These are phyloP conservation scores for Xylariaceae sp. DNA, from an alignment of 2,329 filamentous ascomycete genomes.

Conservation along the genomic window DNA sequence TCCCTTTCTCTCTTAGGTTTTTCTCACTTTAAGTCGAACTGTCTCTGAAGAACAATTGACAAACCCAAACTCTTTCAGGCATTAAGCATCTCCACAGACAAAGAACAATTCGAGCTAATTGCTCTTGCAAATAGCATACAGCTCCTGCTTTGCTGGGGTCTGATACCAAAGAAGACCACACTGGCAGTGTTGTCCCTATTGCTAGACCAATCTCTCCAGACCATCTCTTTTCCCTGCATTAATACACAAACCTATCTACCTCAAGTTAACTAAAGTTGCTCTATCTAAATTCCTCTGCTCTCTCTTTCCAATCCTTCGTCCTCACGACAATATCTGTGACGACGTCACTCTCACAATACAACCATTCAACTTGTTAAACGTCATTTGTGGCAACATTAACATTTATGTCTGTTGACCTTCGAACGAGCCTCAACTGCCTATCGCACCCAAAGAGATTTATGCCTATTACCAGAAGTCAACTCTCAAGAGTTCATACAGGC, in stretches of 20 bases:
- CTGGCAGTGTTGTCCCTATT: constrained; percentile 10
- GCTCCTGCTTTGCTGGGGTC: constrained; percentile 30
- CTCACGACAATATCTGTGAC: constrained; percentile 29
- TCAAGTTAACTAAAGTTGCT: constrained; percentile 18
- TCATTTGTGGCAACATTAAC: constrained; percentile 45
- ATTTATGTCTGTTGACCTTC: constrained; percentile 68
- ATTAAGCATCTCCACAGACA: constrained; percentile 27
- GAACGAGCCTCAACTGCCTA: constrained; percentile 62
- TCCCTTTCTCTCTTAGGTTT: constrained; percentile 32
- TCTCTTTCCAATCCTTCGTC: constrained; percentile 17
- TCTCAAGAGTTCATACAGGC: constrained; percentile 62
- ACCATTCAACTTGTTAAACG: constrained; percentile 31
- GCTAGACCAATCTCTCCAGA: constrained; percentile 11
- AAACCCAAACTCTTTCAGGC: constrained; percentile 10
- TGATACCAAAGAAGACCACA: constrained; percentile 20
- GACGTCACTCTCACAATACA: constrained; percentile 28
- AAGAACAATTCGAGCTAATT: constrained; percentile 29
- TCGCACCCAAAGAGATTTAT: constrained; percentile 64
- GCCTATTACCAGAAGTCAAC: constrained; percentile 62
- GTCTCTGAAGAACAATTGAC: constrained; percentile 17
- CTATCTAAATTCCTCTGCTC: constrained; percentile 11
- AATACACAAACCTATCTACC: constrained; percentile 5
- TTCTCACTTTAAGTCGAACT: constrained; percentile 26
- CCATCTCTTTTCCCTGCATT: constrained; percentile 11
- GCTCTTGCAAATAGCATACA: constrained; percentile 34